A percentile compares a stretch with the other conserved stretches of the same genome.
Evolutionary conservation across 345 rosid genomes (phyloP).

Genomic region (Eucalyptus albens): DNA sequence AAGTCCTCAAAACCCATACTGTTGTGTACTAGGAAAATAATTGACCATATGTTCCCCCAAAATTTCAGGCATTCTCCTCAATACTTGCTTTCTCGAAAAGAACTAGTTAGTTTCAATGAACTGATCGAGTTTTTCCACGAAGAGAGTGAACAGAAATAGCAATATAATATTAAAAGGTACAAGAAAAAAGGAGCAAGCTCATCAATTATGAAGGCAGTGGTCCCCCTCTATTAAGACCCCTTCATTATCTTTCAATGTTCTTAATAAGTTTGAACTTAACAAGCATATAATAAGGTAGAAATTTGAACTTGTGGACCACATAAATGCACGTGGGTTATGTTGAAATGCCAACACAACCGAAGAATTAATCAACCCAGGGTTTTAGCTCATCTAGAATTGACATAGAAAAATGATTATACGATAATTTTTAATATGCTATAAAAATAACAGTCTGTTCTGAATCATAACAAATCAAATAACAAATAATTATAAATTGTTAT

Average conservation of each 20-base stretch:
- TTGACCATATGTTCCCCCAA: not conserved
- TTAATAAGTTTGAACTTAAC: not conserved
- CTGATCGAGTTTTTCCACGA: not conserved
- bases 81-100: not conserved
- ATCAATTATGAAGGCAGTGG: not conserved
- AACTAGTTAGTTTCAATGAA: not conserved
- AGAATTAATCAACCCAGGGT: not conserved
- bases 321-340: not conserved
- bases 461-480: too few species aligned
- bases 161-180: not conserved
- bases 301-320: not conserved
- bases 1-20: not conserved
- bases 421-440: too few species aligned
- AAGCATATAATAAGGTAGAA: not conserved
- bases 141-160: not conserved
- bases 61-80: not conserved
- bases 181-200: not conserved
- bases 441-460: fast-evolving
- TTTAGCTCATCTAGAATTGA: not conserved
- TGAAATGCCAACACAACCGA: not conserved
- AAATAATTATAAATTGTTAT: too few species aligned
- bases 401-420: not conserved
- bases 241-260: not conserved
- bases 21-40: not conserved
- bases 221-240: not conserved